A percentile compares a stretch with the other conserved stretches of the same genome.
Evolutionary conservation across 2,329 filamentous ascomycete species (phyloP).

Genomic region (Botrytis byssoidea): DNA sequence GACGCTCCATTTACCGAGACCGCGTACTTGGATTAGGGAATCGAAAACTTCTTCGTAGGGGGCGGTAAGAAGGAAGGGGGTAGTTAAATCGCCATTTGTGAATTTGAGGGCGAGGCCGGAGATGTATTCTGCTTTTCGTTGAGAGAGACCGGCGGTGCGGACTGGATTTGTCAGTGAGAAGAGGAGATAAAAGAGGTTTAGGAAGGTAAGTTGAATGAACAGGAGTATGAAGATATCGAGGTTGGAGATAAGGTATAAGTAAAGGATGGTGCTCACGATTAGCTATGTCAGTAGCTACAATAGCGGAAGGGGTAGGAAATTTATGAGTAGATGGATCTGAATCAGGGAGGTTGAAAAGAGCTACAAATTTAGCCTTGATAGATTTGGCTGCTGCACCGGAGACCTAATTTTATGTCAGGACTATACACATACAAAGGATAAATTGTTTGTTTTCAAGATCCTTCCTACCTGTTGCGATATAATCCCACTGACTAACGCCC

Average conservation of each 20-base stretch:
- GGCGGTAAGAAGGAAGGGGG: conserved; percentile 72
- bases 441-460: neutral
- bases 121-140: conserved; percentile 95
- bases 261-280: neutral
- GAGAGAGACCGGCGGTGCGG: conserved; percentile 82
- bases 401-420: conserved; percentile 47
- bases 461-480: conserved; percentile 78
- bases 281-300: conserved; percentile 62
- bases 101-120: conserved; percentile 84
- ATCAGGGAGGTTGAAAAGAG: conserved; percentile 58
- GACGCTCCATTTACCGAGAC: conserved; percentile 85
- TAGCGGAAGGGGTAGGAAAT: conserved; percentile 77
- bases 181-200: conserved; percentile 70
- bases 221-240: neutral
- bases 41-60: conserved; percentile 83
- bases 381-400: conserved; percentile 86
- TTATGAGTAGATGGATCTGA: conserved; percentile 33
- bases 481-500: conserved; percentile 78
- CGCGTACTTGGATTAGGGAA: conserved; percentile 79
- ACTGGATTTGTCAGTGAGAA: conserved; percentile 62
- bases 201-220: conserved; percentile 52
- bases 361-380: conserved; percentile 83
- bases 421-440: neutral
- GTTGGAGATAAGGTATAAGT: neutral
- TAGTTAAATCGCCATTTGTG: conserved; percentile 67